Evolutionary conservation across 345 rosid genomes (phyloP), one percentile per base, ranked within the genome.

Genomic region (Triadica sebifera): DNA sequence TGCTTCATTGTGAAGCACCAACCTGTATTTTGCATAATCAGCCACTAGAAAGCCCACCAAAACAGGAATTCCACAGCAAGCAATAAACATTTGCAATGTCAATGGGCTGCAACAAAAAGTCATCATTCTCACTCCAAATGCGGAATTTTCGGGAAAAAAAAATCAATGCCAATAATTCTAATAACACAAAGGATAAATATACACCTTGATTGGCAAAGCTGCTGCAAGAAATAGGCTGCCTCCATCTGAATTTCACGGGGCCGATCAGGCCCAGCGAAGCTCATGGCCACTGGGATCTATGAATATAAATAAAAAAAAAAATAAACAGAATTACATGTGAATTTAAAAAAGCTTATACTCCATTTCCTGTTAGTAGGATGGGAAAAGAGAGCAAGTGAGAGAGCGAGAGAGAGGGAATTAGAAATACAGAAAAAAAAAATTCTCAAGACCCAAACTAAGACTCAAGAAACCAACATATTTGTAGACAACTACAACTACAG

Each of bases 61-160:
- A 82, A 93, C 86, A 55, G 96, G 99, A 75, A 96, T 93, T 76
- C 99, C 99, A 58, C 91, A 85, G 83, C 97, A 93, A 79, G 98
- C 91, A 86, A 96, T 85, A 84, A 96, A 91, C 99, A 93, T 96
- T 87, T 96, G 99, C 86, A 96, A 75, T n/a, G 99, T 93, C 81
- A 93, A 86, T 39, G 93, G 82, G 86, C 99, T 96, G 93, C 74
- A 79, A 47, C 74, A 81, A 69, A 29, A 72, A 59, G 75, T 55
- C 60, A 70, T 67, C 52, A 74, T n/a, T 61, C 24, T 86, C 78
- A 84, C 50, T 74, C 74, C 68, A 52, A 60, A 77, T 80, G 72
- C 11, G n/a, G 50, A 67, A 43, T 43, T 6, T 52, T 29, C 59
- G 68, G 61, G 7, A 4, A 53, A 20, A 11, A 45, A 47, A 67